These are phyloP conservation scores for Nakaseomyces bracarensis DNA, from an alignment of 1,139 yeast species.

Conservation along the genomic window DNA sequence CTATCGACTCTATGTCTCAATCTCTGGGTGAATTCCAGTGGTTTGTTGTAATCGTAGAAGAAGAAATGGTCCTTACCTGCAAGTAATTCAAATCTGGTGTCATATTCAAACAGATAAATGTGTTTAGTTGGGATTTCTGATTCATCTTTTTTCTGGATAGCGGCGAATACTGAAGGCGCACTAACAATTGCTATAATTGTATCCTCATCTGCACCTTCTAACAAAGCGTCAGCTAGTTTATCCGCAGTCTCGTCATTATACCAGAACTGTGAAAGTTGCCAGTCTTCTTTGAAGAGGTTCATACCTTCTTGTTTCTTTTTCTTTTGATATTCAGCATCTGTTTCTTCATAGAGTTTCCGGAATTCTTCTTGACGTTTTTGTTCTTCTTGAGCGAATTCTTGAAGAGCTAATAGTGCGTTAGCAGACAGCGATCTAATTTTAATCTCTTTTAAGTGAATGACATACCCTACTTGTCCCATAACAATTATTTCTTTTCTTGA, in stretches of 20 bases:
- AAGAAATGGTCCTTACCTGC: conserved; percentile 62
- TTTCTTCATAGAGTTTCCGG: conserved; percentile 45
- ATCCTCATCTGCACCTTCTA: conserved; percentile 64
- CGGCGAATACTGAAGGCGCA: conserved; percentile 91
- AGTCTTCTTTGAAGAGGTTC: conserved; percentile 73
- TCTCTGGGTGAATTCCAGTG: conserved; percentile 51
- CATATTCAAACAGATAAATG: conserved; percentile 70
- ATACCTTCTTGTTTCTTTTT: conserved; percentile 39
- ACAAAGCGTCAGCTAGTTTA: conserved; percentile 54
- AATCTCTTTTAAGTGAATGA: too few relatives aligned
- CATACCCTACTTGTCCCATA: too few relatives aligned
- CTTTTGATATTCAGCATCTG: conserved; percentile 41
- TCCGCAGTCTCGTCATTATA: conserved; percentile 66
- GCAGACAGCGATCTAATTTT: conserved; percentile 48
- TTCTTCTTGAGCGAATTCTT: conserved; percentile 65
- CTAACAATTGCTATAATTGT: conserved; percentile 70
- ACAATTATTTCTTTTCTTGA: too few relatives aligned
- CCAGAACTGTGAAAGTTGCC: conserved; percentile 95
- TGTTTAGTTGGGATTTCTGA: conserved; percentile 53
- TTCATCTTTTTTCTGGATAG: conserved; percentile 48
- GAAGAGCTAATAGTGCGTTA: conserved; percentile 67
- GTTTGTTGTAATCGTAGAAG: conserved; percentile 67
- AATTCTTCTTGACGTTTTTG: conserved; percentile 51
- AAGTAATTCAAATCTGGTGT: conserved; percentile 61
- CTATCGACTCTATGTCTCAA: conserved; percentile 60